Conservation (phyloP, 257 asterid species). For the Plantago ovata region DNA sequence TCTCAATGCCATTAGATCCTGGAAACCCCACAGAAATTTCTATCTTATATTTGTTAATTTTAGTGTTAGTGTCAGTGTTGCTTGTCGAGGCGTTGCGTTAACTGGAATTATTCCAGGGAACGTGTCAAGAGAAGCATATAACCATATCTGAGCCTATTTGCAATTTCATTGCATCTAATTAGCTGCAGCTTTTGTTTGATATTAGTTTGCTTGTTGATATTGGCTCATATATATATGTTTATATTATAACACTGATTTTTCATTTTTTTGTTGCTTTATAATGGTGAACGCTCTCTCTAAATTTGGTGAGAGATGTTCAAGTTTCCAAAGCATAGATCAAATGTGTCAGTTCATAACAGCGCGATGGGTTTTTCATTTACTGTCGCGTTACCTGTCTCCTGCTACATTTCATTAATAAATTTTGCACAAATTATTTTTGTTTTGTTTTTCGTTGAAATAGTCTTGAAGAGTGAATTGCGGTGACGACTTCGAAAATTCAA, state of each 20-base stretch:
- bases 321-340: slow-evolving; percentile 20
- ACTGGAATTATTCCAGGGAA: background rate
- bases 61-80: background rate
- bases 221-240: background rate
- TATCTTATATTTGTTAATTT: background rate
- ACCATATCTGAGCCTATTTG: background rate
- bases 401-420: slow-evolving; percentile 20
- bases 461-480: slow-evolving; percentile 29
- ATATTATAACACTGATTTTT: too few species aligned
- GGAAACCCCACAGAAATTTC: slow-evolving; percentile 4
- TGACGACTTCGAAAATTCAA: slow-evolving; percentile 73
- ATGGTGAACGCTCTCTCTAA: slow-evolving; percentile 19
- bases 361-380: background rate
- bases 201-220: background rate
- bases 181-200: background rate
- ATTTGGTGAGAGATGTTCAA: slow-evolving; percentile 16
- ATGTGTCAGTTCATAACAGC: slow-evolving; percentile 17
- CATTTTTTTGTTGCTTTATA: slow-evolving; percentile 17
- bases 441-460: background rate
- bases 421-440: background rate
- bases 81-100: slow-evolving; percentile 8
- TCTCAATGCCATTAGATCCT: slow-evolving; percentile 1
- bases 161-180: background rate
- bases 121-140: slow-evolving; percentile 4
- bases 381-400: slow-evolving; percentile 25